Evolutionary conservation across 1,139 yeast species (phyloP).

Genomic region (Sugiyamaella neomexicana): DNA sequence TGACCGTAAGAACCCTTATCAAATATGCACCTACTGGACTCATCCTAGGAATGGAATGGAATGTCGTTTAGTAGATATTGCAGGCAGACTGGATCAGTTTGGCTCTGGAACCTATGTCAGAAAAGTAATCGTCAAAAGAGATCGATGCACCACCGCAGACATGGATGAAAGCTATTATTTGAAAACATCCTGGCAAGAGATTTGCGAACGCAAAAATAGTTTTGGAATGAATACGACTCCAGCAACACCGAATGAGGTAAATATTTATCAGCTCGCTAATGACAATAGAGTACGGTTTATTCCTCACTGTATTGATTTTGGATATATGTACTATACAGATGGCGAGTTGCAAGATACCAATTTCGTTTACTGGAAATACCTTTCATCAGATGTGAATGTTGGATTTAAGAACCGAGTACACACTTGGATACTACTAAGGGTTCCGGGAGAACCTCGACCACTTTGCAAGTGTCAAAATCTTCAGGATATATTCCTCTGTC

Average conservation of each 20-base stretch:
- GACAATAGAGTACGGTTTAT: conserved; percentile 12
- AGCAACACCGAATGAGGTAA: conserved; percentile 3
- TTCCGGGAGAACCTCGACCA: not conserved
- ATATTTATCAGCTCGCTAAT: conserved; percentile 12
- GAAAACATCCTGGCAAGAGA: conserved; percentile 13
- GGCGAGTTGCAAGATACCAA: conserved; percentile 13
- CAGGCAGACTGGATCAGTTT: not conserved
- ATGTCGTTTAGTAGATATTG: not conserved
- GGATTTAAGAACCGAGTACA: conserved; percentile 7
- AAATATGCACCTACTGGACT: conserved; percentile 8
- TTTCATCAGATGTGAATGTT: not conserved
- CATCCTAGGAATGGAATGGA: conserved; percentile 14
- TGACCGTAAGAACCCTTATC: conserved; percentile 9
- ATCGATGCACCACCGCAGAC: not conserved
- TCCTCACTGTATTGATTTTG: conserved; percentile 12
- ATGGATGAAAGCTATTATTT: conserved; percentile 1
- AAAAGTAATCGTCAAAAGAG: not conserved
- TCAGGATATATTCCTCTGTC: conserved; percentile 6
- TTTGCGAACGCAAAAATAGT: conserved; percentile 1
- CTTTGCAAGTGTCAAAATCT: conserved; percentile 4
- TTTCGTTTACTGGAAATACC: conserved; percentile 3
- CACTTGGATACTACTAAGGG: conserved; percentile 11
- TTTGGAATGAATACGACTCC: not conserved
- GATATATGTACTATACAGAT: conserved; percentile 14
- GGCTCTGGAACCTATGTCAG: conserved; percentile 3